Evolutionary conservation across 371 early-diverging fungal genomes (phyloP), one percentile per base, ranked within the genome.

Genomic region (Mortierella sp.): DNA sequence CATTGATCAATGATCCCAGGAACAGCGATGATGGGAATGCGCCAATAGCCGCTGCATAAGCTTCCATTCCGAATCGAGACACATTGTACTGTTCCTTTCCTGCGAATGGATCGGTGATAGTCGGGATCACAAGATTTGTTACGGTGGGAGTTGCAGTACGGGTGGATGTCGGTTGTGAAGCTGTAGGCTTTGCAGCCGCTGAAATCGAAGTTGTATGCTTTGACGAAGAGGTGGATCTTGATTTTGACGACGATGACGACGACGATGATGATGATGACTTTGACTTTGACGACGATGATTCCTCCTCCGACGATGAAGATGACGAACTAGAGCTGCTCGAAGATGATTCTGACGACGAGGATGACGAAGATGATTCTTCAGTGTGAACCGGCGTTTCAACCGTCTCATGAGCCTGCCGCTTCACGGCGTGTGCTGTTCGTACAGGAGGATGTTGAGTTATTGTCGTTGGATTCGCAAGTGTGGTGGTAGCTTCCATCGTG

Each of bases 11-110:
- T 0, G 77, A 69, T 25, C 81, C 78, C 21, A 85, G 52, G 28
- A 85, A 85, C 2, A 85, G 59, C 0, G 57, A 68, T 16, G 81
- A 78, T 28, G 82, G 73, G 43, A 77, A 79, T 7, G 82, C 66
- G 0, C 81, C 83, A 16, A 83, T 63, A 25, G 83, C 82, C 22
- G 63, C 78, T 31, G 82, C 78, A 60, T 82, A 80, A 5, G 81
- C 55, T 10, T 59, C 68, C 77, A 85, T 80, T 2, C 82, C 81
- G 39, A 78, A 83, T 3, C 78, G 73, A 31, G 66, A 60, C 1
- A 79, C 68, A 28, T 79, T 63, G 16, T 80, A 66, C 3, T 57
- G 54, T 17, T 44, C 53, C 17, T 52, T 56, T 27, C 19, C 34
- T 57, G 40, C 56, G 41, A 69, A 69, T 5, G 77, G 69, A n/a